These are phyloP conservation scores for Apiospora malaysiana DNA, from an alignment of 2,329 filamentous ascomycete species.

Conservation along the genomic window DNA sequence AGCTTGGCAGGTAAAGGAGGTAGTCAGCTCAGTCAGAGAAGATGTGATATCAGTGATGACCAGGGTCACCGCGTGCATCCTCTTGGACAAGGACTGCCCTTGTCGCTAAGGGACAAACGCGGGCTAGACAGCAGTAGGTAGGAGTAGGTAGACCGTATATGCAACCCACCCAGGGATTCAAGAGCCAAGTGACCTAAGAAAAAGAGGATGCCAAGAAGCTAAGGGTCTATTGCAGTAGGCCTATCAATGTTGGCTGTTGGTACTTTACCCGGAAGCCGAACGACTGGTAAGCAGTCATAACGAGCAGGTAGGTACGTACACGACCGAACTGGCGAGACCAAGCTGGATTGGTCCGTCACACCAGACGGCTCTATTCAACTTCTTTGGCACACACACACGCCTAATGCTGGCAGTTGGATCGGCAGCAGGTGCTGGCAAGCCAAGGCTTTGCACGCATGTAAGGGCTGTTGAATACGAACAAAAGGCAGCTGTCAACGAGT, in stretches of 20 bases:
- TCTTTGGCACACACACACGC: neutral
- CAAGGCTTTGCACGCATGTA: neutral
- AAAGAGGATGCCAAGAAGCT: neutral
- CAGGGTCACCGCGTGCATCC: constrained; percentile 9
- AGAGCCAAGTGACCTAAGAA: neutral
- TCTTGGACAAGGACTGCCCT: neutral
- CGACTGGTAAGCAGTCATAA: neutral
- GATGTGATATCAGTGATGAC: neutral
- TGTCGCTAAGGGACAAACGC: neutral
- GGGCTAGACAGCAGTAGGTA: neutral
- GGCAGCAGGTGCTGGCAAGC: neutral
- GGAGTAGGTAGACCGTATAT: neutral
- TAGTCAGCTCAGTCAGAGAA: no score
- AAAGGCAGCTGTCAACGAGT: neutral
- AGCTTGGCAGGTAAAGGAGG: neutral
- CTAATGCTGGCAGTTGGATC: neutral
- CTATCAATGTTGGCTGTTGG: neutral
- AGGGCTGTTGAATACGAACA: neutral
- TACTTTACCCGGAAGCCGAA: constrained; percentile 4
- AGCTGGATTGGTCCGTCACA: neutral
- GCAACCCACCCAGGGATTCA: neutral
- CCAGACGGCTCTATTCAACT: neutral
- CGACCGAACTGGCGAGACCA: neutral
- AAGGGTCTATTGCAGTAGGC: neutral
- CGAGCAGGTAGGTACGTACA: neutral